Evolutionary conservation across 2,329 filamentous ascomycete genomes (phyloP).

Genomic region (Aspergillus neoniger): DNA sequence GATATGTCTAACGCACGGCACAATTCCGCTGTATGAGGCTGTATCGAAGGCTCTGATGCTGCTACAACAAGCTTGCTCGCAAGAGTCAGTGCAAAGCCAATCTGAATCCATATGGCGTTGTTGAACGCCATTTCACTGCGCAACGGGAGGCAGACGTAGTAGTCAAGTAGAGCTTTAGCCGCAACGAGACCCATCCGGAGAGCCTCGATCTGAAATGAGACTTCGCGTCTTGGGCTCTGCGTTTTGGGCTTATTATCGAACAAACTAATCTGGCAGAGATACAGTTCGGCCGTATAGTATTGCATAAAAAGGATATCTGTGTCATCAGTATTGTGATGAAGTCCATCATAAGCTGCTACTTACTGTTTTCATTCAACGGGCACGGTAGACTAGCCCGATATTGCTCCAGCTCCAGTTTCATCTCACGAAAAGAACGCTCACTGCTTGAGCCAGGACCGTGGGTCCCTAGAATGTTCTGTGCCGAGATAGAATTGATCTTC

Average conservation of each 20-base stretch:
- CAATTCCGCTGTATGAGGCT: constrained; percentile 5
- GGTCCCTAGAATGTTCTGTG: neutral
- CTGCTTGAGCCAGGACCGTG: neutral
- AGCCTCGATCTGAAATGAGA: constrained; percentile 11
- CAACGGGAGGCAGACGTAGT: constrained; percentile 37
- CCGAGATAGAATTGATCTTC: constrained; percentile 8
- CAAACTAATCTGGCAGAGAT: constrained; percentile 44
- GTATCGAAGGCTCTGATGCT: constrained; percentile 9
- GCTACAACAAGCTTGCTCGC: constrained; percentile 16
- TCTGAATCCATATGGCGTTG: constrained; percentile 45
- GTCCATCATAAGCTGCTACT: too few species aligned
- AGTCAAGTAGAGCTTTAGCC: constrained; percentile 10
- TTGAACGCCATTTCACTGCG: constrained; percentile 39
- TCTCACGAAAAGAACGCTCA: constrained; percentile 3
- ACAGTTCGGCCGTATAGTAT: constrained; percentile 42
- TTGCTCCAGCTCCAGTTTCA: constrained; percentile 3
- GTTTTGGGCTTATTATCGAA: constrained; percentile 18
- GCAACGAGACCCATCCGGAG: constrained; percentile 16
- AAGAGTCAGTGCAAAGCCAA: constrained; percentile 32
- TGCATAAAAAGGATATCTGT: constrained; percentile 40
- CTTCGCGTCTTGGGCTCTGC: neutral
- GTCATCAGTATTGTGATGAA: neutral
- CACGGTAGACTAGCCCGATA: neutral
- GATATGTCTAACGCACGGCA: constrained; percentile 11
- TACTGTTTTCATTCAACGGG: constrained; percentile 1